phyloP scores from a whole-genome alignment of 345 rosid species.

The Eucalyptus victrix region DNA sequence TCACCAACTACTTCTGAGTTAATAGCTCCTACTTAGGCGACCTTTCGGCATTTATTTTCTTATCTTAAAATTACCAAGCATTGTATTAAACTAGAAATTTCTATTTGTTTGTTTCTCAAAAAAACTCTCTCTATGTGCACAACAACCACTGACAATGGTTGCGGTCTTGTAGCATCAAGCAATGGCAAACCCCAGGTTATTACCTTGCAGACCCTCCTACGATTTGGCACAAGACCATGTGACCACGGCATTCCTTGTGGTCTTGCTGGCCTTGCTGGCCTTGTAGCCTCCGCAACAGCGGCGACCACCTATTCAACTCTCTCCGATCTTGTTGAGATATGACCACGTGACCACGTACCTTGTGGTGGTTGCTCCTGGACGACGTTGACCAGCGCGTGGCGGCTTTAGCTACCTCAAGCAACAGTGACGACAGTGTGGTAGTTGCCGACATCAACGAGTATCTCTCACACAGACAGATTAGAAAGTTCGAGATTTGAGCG shows the following conservation, averaged over 20 bases:
- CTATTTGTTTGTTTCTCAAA: not conserved
- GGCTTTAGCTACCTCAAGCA: not conserved
- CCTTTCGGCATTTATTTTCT: not conserved
- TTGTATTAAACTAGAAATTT: not conserved
- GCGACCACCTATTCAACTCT: not conserved
- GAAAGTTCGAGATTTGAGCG: not conserved
- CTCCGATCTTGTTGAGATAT: not conserved
- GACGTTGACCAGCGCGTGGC: not conserved
- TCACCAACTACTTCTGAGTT: not conserved
- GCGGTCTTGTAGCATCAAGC: not conserved
- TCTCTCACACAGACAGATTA: not conserved
- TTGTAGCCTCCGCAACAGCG: rapidly evolving
- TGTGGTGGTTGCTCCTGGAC: not conserved
- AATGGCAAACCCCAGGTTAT: not conserved
- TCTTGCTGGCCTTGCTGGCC: not conserved
- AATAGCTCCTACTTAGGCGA: not conserved
- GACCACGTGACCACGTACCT: not conserved
- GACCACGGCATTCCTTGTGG: not conserved
- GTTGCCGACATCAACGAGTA: not conserved
- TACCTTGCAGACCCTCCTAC: not conserved
- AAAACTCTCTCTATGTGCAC: not conserved
- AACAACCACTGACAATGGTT: not conserved
- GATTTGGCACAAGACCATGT: not conserved
- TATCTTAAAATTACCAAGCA: not conserved
- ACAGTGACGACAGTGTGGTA: not conserved